These are phyloP conservation scores for Aspergillus sp. DNA, from an alignment of 2,329 filamentous ascomycete species.

Conservation along the genomic window DNA sequence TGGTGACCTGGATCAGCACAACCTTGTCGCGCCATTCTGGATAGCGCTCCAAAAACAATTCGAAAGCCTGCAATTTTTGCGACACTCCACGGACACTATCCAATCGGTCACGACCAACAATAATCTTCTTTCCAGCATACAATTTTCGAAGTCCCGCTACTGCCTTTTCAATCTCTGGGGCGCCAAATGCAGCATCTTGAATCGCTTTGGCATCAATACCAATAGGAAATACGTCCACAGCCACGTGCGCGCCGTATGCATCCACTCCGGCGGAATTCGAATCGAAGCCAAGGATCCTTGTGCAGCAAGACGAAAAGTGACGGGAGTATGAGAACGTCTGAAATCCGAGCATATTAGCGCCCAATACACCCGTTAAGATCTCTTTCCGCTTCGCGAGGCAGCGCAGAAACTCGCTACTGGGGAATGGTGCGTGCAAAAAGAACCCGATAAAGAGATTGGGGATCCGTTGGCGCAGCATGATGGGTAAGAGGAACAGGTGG, in stretches of 20 bases:
- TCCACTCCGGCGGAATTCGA: constrained; percentile 80
- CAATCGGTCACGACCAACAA: constrained; percentile 87
- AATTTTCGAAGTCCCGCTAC: constrained; percentile 64
- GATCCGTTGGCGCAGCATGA: constrained; percentile 75
- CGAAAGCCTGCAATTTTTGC: constrained; percentile 94
- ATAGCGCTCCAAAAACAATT: constrained; percentile 81
- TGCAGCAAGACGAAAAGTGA: constrained; percentile 92
- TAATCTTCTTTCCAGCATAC: constrained; percentile 87
- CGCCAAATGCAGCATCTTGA: constrained; percentile 65
- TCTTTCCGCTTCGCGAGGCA: constrained; percentile 85
- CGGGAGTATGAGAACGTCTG: constrained; percentile 93
- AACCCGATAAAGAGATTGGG: constrained; percentile 92
- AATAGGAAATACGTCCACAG: constrained; percentile 89
- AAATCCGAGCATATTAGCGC: constrained; percentile 89
- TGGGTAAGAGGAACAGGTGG: constrained; percentile 82
- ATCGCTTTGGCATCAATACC: constrained; percentile 85
- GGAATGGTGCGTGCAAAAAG: constrained; percentile 90
- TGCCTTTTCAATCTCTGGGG: constrained; percentile 63
- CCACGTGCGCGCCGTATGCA: constrained; percentile 79
- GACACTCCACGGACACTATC: constrained; percentile 88
- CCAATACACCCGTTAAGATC: constrained; percentile 79
- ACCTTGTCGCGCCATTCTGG: constrained; percentile 90
- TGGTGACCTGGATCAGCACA: constrained; percentile 91
- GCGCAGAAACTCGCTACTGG: constrained; percentile 89
- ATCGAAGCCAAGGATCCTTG: constrained; percentile 80